These are phyloP conservation scores for Pestalotiopsis sp. DNA, from an alignment of 2,329 filamentous ascomycete species.

Conservation along the genomic window DNA sequence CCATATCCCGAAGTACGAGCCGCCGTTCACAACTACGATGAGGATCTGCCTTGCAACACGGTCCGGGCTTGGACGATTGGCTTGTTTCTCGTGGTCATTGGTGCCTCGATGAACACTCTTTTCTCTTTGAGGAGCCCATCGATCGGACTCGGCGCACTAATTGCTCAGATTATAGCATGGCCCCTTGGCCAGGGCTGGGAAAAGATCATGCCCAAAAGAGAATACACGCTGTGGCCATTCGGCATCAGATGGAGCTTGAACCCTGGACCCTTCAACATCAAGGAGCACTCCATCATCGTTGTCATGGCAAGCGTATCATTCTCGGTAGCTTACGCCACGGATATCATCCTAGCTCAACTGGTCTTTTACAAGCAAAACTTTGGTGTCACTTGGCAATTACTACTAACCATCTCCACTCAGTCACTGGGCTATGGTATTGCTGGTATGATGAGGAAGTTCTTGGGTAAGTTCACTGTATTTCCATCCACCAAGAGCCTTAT, in stretches of 20 bases:
- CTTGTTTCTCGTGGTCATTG: conserved; percentile 53
- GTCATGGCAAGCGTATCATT: conserved; percentile 74
- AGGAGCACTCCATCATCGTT: conserved; percentile 68
- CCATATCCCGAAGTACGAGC: conserved; percentile 68
- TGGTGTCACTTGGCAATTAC: conserved; percentile 64
- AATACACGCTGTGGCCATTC: conserved; percentile 47
- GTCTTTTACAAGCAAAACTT: conserved; percentile 73
- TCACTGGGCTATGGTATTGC: conserved; percentile 70
- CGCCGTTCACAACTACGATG: conserved; percentile 64
- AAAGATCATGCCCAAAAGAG: conserved; percentile 48
- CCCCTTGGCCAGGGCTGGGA: conserved; percentile 64
- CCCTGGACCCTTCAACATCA: conserved; percentile 68
- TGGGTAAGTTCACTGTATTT: conserved; percentile 43
- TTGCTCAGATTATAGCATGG: conserved; percentile 66
- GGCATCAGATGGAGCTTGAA: conserved; percentile 60
- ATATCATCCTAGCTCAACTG: conserved; percentile 70
- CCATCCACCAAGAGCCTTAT: background rate
- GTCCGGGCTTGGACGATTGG: conserved; percentile 66
- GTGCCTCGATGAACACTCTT: conserved; percentile 62
- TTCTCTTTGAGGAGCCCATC: conserved; percentile 63
- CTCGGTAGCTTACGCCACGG: conserved; percentile 69
- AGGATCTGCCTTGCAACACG: conserved; percentile 66
- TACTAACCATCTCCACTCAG: conserved; percentile 68
- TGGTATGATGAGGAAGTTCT: conserved; percentile 64
- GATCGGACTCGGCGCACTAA: conserved; percentile 60